These are phyloP conservation scores for Penicillium frequentans DNA, from an alignment of 2,329 filamentous ascomycete species.

Conservation along the genomic window DNA sequence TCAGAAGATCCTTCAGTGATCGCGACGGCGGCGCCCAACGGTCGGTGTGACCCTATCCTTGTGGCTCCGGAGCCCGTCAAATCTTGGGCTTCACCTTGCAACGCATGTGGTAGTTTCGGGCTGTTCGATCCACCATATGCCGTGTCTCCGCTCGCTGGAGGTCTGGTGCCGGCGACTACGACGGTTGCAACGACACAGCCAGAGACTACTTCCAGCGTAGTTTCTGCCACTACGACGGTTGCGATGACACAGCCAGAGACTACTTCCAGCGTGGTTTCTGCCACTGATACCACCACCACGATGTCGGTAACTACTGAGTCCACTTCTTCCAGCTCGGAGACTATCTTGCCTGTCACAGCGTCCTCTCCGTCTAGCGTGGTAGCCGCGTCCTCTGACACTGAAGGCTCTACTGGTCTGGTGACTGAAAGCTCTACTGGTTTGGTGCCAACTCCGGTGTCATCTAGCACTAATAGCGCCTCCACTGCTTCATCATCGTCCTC, in stretches of 20 bases:
- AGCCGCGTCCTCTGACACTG: background rate
- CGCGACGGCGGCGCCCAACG: constrained; percentile 8
- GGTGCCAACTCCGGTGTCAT: background rate
- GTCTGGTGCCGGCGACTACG: constrained; percentile 9
- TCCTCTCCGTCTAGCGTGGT: background rate
- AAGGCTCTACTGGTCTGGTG: background rate
- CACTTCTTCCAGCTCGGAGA: background rate
- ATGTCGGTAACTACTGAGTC: background rate
- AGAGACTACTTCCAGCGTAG: constrained; percentile 2
- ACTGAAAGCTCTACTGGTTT: background rate
- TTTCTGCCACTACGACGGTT: constrained; percentile 5
- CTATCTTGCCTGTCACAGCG: background rate
- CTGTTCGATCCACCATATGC: constrained; percentile 18
- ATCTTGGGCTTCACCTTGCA: constrained; percentile 17
- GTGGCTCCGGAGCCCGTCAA: constrained; percentile 14
- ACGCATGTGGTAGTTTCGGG: constrained; percentile 14
- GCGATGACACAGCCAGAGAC: constrained; percentile 7
- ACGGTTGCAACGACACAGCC: constrained; percentile 7
- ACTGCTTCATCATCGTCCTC: background rate
- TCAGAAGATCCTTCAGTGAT: constrained; percentile 9
- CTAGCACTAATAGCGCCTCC: background rate
- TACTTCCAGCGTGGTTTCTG: constrained; percentile 1
- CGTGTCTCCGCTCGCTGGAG: constrained; percentile 11
- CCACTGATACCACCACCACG: background rate
- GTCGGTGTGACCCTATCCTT: constrained; percentile 15